phyloP scores from a whole-genome alignment of 2,329 filamentous ascomycete species.

The Orbilia brochopaga region DNA sequence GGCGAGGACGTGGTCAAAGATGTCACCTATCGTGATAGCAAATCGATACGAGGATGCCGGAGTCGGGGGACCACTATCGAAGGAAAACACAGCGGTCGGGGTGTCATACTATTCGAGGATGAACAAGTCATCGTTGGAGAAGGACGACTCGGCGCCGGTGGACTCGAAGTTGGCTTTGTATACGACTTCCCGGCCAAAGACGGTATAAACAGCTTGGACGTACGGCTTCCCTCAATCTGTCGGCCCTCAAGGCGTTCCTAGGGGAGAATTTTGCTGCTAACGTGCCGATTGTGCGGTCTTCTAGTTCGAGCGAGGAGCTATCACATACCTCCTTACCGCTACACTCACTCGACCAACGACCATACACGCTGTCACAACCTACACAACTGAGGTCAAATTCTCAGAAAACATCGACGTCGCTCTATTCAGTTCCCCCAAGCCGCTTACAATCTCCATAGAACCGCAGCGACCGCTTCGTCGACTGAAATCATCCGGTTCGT shows the following conservation, averaged over 20 bases:
- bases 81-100: conserved; percentile 74
- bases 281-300: conserved; percentile 14
- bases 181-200: conserved; percentile 68
- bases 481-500: conserved; percentile 51
- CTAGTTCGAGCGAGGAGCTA: conserved; percentile 92
- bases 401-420: conserved; percentile 86
- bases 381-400: conserved; percentile 79
- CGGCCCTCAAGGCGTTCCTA: no score
- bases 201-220: conserved; percentile 91
- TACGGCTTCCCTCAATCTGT: conserved; percentile 62
- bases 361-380: conserved; percentile 78
- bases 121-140: conserved; percentile 80
- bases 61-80: conserved; percentile 58
- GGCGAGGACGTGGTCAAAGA: conserved; percentile 61
- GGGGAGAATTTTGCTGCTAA: conserved; percentile 10
- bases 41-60: conserved; percentile 57
- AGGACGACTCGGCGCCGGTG: conserved; percentile 73
- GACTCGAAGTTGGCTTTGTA: conserved; percentile 80
- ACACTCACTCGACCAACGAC: conserved; percentile 87
- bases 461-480: conserved; percentile 69
- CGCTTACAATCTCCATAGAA: conserved; percentile 83
- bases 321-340: conserved; percentile 87
- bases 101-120: conserved; percentile 81
- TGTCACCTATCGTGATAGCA: conserved; percentile 58
- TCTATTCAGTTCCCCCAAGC: conserved; percentile 72